phyloP scores from a whole-genome alignment of 306 rosid species.

The Vigna unguiculata region DNA sequence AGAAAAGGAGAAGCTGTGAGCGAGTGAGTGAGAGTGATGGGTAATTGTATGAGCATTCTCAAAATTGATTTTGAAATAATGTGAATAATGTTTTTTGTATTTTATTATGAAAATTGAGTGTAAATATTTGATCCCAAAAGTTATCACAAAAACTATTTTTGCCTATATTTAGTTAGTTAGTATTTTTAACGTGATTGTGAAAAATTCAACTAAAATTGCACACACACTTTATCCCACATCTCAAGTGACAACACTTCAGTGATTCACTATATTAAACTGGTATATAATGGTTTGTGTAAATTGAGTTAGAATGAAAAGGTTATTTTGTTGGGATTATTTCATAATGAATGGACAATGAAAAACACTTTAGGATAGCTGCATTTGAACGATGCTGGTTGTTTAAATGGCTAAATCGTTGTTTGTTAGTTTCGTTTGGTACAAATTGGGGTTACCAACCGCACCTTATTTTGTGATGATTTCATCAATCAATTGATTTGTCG shows the following conservation, averaged over 20 bases:
- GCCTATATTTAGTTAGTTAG: not conserved
- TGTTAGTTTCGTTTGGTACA: constrained; percentile 11
- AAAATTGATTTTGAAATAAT: too few relatives aligned
- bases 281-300: not conserved
- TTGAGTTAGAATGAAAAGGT: not conserved
- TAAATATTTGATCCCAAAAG: not conserved
- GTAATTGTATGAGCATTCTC: not conserved
- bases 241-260: not conserved
- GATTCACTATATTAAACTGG: not conserved
- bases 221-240: not conserved
- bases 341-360: not conserved
- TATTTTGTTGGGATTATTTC: not conserved
- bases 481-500: constrained; percentile 21
- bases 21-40: not conserved
- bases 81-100: too few relatives aligned
- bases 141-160: too few relatives aligned
- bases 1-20: constrained; percentile 58
- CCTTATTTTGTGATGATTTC: not conserved
- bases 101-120: too few relatives aligned
- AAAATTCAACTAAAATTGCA: not conserved
- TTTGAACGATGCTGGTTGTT: constrained; percentile 1
- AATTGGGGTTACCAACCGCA: constrained; percentile 11
- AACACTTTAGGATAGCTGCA: not conserved
- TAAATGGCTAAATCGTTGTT: not conserved
- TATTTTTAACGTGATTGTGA: not conserved